Evolutionary conservation across 805 yeast genomes (phyloP).

Genomic region (Candida piceae): DNA sequence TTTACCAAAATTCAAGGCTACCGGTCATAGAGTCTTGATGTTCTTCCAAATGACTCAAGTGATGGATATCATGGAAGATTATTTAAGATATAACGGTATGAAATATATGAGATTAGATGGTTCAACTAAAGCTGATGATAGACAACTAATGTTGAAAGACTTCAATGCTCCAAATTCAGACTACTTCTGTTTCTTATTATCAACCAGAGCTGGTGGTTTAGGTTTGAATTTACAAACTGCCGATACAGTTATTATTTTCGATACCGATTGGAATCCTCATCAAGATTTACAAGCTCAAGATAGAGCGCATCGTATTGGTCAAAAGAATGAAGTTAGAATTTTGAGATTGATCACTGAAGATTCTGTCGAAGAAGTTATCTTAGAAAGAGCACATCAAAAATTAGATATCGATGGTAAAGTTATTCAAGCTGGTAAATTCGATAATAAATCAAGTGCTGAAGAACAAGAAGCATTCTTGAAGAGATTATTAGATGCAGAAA

Average conservation of each 20-base stretch:
- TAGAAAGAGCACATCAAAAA: constrained; percentile 79
- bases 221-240: constrained; percentile 85
- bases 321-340: constrained; percentile 80
- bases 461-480: constrained; percentile 80
- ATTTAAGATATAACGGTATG: constrained; percentile 58
- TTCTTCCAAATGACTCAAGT: constrained; percentile 89
- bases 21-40: constrained; percentile 75
- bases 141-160: constrained; percentile 65
- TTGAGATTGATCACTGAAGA: constrained; percentile 75
- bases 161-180: constrained; percentile 76
- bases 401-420: constrained; percentile 85
- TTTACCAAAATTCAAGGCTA: constrained; percentile 66
- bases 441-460: constrained; percentile 79
- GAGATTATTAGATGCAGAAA: constrained; percentile 66
- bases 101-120: constrained; percentile 79
- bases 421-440: constrained; percentile 88
- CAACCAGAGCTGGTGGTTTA: constrained; percentile 87
- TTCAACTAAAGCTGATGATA: constrained; percentile 77
- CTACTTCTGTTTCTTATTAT: constrained; percentile 70
- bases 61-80: constrained; percentile 88
- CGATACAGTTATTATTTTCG: constrained; percentile 80
- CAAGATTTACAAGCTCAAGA: constrained; percentile 90
- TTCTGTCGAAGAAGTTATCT: constrained; percentile 77
- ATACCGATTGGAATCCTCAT: constrained; percentile 90
- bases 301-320: constrained; percentile 87